Conservation (phyloP, 495 filamentous ascomycete genomes). For the Tuber indicum region DNA sequence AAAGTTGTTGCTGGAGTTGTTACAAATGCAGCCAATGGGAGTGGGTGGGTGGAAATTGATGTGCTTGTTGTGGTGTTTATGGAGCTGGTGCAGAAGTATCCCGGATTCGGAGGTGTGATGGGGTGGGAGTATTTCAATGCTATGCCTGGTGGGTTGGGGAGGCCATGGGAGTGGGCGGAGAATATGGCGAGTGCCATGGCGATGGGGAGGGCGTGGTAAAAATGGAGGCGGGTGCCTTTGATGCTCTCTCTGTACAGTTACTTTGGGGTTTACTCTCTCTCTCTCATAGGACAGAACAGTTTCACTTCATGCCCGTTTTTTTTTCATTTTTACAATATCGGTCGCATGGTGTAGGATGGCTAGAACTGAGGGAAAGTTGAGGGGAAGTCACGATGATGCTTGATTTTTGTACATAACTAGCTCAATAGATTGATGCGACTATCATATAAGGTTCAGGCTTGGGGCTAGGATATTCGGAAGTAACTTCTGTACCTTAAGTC, state of each 20-base stretch:
- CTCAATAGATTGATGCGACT: not conserved
- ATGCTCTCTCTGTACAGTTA: not conserved
- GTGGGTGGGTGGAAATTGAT: constrained; percentile 53
- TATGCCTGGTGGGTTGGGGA: constrained; percentile 51
- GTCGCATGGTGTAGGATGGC: not conserved
- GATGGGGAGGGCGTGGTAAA: constrained; percentile 25
- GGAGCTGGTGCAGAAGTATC: constrained; percentile 49
- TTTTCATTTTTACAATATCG: not conserved
- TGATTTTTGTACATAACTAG: not conserved
- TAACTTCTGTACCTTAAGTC: not conserved
- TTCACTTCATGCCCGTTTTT: not conserved
- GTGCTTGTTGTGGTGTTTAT: constrained; percentile 47
- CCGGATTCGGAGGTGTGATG: constrained; percentile 70
- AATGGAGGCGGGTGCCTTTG: not conserved
- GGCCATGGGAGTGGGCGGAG: constrained; percentile 68
- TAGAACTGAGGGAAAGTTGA: not conserved
- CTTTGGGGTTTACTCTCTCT: not conserved
- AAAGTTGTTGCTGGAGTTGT: constrained; percentile 67
- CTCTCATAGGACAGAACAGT: not conserved
- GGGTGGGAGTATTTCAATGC: constrained; percentile 85
- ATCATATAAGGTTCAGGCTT: not conserved
- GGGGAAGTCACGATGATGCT: not conserved
- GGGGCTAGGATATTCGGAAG: not conserved
- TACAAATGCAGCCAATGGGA: constrained; percentile 63
- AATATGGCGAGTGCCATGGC: constrained; percentile 53